Percentiles rank a stretch among this genome's conserved stretches.
Evolutionary conservation across 1,284 basidiomycete species (phyloP).

Genomic region (Clitocybe nebularis): DNA sequence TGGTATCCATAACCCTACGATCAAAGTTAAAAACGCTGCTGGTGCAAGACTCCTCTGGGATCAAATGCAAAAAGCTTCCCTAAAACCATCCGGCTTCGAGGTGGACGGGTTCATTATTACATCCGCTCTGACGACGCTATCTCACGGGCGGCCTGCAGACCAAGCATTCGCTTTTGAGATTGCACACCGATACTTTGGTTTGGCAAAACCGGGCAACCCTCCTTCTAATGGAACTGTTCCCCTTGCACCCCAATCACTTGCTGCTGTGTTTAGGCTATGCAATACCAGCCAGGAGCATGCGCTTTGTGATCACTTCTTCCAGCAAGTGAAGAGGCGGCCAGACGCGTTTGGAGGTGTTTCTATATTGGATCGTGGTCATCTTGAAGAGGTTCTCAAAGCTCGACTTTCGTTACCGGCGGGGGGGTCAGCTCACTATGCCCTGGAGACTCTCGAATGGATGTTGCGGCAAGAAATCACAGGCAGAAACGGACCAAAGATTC

Average conservation of each 20-base stretch:
- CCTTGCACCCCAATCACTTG: conserved; percentile 45
- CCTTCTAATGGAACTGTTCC: conserved; percentile 32
- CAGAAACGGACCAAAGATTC: conserved; percentile 37
- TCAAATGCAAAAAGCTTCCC: conserved; percentile 49
- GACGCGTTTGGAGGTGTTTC: conserved; percentile 29
- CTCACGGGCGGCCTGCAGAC: conserved; percentile 51
- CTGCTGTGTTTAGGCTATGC: conserved; percentile 54
- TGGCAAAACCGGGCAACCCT: conserved; percentile 43
- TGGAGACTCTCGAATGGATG: conserved; percentile 63
- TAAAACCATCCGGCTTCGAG: conserved; percentile 37
- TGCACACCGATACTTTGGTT: conserved; percentile 57
- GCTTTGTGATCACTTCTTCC: conserved; percentile 50
- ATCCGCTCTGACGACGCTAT: conserved; percentile 47
- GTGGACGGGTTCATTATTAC: conserved; percentile 52
- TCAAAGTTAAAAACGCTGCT: conserved; percentile 31
- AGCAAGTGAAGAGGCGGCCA: conserved; percentile 46
- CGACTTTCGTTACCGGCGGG: conserved; percentile 39
- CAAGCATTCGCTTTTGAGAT: conserved; percentile 62
- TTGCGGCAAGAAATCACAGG: conserved; percentile 42
- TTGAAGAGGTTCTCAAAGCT: conserved; percentile 56
- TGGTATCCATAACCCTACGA: conserved; percentile 2
- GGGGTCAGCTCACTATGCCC: conserved; percentile 36
- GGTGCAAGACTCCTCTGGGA: conserved; percentile 70
- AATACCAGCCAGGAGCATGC: conserved; percentile 40
- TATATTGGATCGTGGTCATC: conserved; percentile 47